These are phyloP conservation scores for Aspergillus clavatus DNA, from an alignment of 2,329 filamentous ascomycete genomes.

Conservation along the genomic window DNA sequence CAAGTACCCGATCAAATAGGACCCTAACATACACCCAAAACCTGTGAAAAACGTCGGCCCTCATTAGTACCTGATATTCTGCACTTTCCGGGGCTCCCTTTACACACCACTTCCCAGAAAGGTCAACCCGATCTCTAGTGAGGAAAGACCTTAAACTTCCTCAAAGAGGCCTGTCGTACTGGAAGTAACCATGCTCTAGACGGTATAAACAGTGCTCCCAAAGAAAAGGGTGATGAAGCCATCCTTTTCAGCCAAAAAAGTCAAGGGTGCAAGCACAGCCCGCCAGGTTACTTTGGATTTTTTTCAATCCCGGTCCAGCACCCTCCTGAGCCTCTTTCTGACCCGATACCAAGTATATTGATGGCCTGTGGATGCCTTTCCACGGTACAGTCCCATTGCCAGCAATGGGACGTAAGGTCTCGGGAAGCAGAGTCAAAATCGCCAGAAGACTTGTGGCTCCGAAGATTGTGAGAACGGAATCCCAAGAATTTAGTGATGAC, in stretches of 20 bases:
- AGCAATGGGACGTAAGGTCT: slow-evolving; percentile 37
- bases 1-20: too few relatives aligned
- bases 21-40: too few relatives aligned
- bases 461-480: slow-evolving; percentile 41
- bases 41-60: too few relatives aligned
- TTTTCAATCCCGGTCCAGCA: slow-evolving; percentile 22
- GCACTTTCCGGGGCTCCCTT: too few relatives aligned
- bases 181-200: slow-evolving; percentile 48
- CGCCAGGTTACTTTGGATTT: too few relatives aligned
- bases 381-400: slow-evolving; percentile 39
- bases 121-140: slow-evolving; percentile 42
- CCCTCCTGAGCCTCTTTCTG: slow-evolving; percentile 16
- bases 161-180: slow-evolving; percentile 38
- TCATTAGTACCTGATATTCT: too few relatives aligned
- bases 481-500: slow-evolving; percentile 32
- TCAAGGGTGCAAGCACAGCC: slow-evolving; percentile 39
- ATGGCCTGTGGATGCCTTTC: slow-evolving; percentile 38
- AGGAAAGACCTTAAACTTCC: slow-evolving; percentile 38
- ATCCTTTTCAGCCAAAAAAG: slow-evolving; percentile 44
- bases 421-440: slow-evolving; percentile 40
- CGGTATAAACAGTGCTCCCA: slow-evolving; percentile 43
- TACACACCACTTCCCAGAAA: too few relatives aligned
- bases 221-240: slow-evolving; percentile 43
- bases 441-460: slow-evolving; percentile 33
- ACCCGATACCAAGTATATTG: slow-evolving; percentile 28